Evolutionary conservation across 2,329 filamentous ascomycete genomes (phyloP), one percentile per base, ranked within the genome.

Genomic region (Hymenoscyphus salicellus): DNA sequence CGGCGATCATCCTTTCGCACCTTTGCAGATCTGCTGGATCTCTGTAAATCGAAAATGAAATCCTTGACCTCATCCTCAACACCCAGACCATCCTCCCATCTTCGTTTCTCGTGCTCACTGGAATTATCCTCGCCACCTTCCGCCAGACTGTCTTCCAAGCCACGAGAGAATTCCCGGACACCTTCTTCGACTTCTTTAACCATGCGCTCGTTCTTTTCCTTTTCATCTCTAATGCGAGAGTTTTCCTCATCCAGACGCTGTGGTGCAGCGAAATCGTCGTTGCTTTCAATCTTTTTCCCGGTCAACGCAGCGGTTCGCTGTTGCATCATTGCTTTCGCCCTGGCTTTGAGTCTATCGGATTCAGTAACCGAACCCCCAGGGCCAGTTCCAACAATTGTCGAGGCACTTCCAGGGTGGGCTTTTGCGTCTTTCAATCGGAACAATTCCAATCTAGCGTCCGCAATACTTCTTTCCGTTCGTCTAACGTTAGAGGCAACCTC

Each of bases 321-420:
- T 79, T 98, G 94, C 95, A 99, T 99, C 88, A 97, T 96, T 46
- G 94, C 94, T 79, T 93, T 96, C 36, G 95, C 94, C 71, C 93
- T 88, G 41, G 95, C 95, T 81, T 97, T 98, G 70, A 98, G 86
- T 62, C 94, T 88, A 78, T 99, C 95, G 3, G 92, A 90, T 78
- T 99, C 95, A 0, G 95, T 99, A 52, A 99, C 87, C 55, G 87
- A 80, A 61, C 95, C 95, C 55, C 94, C 94, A 64, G 93, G 94
- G 10, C 95, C 95, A 66, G 94, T 98, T 56, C 95, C 95, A 65
- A 98, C 86, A 68, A 99, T 92, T 33, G 88, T 84, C 23, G 90
- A 83, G 10, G 92, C 89, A 74, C 90, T 92, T 69, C 88, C 85
- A 2, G 95, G 95, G 75, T 98, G 86, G 2, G 91, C 91, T 78